Percentiles rank a stretch among this genome's conserved stretches.
phyloP scores from a whole-genome alignment of 495 filamentous ascomycete genomes.

The Penicillium silybi region DNA sequence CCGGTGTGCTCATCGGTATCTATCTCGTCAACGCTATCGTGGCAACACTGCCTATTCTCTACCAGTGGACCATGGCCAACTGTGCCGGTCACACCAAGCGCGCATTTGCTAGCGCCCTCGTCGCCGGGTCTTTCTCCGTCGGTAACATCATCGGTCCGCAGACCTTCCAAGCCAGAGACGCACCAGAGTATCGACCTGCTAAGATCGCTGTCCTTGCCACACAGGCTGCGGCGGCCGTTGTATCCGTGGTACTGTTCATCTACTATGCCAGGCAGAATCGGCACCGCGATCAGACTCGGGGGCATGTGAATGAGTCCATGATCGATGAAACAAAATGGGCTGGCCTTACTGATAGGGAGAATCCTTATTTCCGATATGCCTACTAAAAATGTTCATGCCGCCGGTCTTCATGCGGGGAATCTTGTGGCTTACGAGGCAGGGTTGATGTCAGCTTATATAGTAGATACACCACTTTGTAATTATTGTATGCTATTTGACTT shows the following conservation, averaged over 20 bases:
- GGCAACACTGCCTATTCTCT: conserved; percentile 39
- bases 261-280: conserved; percentile 48
- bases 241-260: conserved; percentile 34
- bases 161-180: conserved; percentile 56
- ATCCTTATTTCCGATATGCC: conserved; percentile 41
- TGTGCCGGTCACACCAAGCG: conserved; percentile 48
- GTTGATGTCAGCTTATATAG: too few relatives aligned
- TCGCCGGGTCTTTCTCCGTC: conserved; percentile 56
- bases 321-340: conserved; percentile 32
- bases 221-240: conserved; percentile 37
- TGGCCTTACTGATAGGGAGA: conserved; percentile 41
- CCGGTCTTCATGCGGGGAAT: too few relatives aligned
- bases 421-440: too few relatives aligned
- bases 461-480: too few relatives aligned
- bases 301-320: conserved; percentile 16
- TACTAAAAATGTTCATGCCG: conserved; percentile 20
- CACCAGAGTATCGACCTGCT: conserved; percentile 57
- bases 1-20: conserved; percentile 56
- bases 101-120: conserved; percentile 51
- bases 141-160: conserved; percentile 68
- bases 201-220: conserved; percentile 57
- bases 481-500: too few relatives aligned
- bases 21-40: conserved; percentile 59
- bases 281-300: conserved; percentile 25
- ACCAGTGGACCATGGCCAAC: conserved; percentile 49